A percentile compares a stretch with the other conserved stretches of the same genome.
These are phyloP conservation scores for Epicoccum nigrum DNA, from an alignment of 2,329 filamentous ascomycete species.

Conservation along the genomic window DNA sequence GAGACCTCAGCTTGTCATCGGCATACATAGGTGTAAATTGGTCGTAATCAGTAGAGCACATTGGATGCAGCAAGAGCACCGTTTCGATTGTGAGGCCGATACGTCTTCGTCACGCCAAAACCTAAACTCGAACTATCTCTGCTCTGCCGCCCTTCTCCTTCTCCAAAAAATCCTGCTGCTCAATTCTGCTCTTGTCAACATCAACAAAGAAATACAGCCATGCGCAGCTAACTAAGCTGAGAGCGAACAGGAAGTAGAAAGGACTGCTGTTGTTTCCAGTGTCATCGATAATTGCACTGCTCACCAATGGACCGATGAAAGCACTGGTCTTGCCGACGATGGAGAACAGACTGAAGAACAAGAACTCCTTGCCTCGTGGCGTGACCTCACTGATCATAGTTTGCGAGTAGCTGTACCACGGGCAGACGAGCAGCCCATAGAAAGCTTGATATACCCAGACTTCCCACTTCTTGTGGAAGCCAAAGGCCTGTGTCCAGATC, in stretches of 20 bases:
- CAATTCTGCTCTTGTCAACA: conserved; percentile 31
- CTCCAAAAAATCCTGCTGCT: conserved; percentile 32
- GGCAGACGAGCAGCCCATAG: conserved; percentile 70
- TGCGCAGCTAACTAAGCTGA: conserved; percentile 30
- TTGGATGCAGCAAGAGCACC: no score
- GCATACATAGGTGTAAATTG: no score
- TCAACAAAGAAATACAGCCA: conserved; percentile 34
- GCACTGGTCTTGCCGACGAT: conserved; percentile 72
- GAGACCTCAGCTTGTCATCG: no score
- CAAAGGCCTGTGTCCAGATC: conserved; percentile 61
- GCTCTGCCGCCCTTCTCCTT: conserved; percentile 24
- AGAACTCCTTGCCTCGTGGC: conserved; percentile 70
- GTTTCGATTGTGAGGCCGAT: no score
- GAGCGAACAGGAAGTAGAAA: conserved; percentile 66
- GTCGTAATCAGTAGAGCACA: no score
- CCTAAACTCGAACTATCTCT: conserved; percentile 2
- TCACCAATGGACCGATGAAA: conserved; percentile 73
- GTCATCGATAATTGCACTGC: conserved; percentile 70
- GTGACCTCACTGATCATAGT: conserved; percentile 75
- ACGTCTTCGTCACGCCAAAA: no score
- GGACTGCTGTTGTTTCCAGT: conserved; percentile 64
- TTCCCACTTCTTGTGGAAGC: conserved; percentile 62
- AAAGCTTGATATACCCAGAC: conserved; percentile 59
- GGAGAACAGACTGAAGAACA: conserved; percentile 73
- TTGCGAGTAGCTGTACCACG: conserved; percentile 73